Evolutionary conservation across 108 stramenopile species (phyloP), one percentile per base, ranked within the genome.

Genomic region (Ochromonas danica): DNA sequence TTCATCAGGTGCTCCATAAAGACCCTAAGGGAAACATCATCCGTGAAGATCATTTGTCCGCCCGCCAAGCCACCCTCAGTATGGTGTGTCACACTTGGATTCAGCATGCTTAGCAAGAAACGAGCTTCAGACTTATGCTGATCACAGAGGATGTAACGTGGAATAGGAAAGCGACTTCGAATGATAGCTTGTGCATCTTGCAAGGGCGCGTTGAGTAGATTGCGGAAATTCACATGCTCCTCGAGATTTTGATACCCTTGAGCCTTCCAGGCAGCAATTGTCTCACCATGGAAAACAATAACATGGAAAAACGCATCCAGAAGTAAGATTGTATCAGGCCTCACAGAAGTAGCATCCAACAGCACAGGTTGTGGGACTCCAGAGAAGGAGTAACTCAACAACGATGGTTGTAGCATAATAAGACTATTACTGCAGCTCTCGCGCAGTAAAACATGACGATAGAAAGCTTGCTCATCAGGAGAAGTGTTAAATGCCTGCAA

Each of bases 231-330:
- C 14, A 88, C 94, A 80, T 99, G 97, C 79, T 98, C 97, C 42
- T 95, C 94, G 70, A 91, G 92, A 81, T 98, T 93, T 75, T 99
- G 97, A 82, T 96, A 97, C 35, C 94, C 92, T 62, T 93, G 90
- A 81, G 97, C 95, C 60, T 96, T 89, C 99, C 99, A 99, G 0
- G 97, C 95, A 17, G 95, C 99, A 74, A 97, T 93, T 1, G 99
- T 99, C 86, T 98, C 97, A 39, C 99, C 99, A 81, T 98, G 99
- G 81, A 98, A 98, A 28, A 99, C 96, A 42, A 99, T 95, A 17
- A 99, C 99, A 78, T 97, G 97, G 88, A 99, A 99, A 91, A 98
- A 98, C 0, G 97, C 97, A 80, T 98, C 97, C 39, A 99, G 86
- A 2, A 99, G 86, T 45, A 99, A 84, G 82, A 99, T 98, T 57